Evolutionary conservation across 805 yeast species (phyloP).

Genomic region (Metschnikowia proteae): DNA sequence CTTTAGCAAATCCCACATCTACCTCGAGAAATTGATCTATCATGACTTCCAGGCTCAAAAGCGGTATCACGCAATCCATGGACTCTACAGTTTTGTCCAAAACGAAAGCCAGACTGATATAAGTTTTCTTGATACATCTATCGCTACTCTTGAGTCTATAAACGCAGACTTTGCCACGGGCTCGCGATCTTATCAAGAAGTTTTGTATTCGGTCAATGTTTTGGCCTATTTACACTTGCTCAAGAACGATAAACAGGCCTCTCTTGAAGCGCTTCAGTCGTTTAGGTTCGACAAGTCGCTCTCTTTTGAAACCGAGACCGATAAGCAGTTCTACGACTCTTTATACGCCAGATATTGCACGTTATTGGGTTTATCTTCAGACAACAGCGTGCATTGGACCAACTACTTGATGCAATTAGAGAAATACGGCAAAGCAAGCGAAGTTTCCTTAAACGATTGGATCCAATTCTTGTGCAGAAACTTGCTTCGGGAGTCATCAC

Average conservation of each 20-base stretch:
- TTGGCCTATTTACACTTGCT: constrained; percentile 35
- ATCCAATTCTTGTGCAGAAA: constrained; percentile 24
- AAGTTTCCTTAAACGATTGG: constrained; percentile 37
- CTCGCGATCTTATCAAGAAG: constrained; percentile 26
- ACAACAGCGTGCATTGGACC: constrained; percentile 23
- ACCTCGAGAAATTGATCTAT: constrained; percentile 32
- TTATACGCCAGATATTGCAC: constrained; percentile 33
- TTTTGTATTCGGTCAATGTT: constrained; percentile 29
- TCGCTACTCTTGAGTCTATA: constrained; percentile 25
- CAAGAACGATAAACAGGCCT: constrained; percentile 22
- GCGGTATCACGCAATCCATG: constrained; percentile 1
- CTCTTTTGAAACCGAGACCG: constrained; percentile 4
- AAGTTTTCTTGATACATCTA: constrained; percentile 13
- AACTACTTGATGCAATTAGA: constrained; percentile 25
- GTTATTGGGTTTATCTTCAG: constrained; percentile 26
- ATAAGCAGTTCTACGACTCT: constrained; percentile 27
- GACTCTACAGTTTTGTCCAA: background rate
- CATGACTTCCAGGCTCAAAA: constrained; percentile 37
- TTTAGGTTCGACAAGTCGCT: constrained; percentile 8
- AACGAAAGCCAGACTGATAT: background rate
- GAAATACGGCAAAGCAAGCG: constrained; percentile 21
- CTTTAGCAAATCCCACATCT: constrained; percentile 33
- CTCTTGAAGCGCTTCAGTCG: constrained; percentile 17
- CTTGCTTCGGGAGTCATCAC: constrained; percentile 19
- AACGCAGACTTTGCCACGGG: constrained; percentile 24